Evolutionary conservation across 257 asterid genomes (phyloP).

Genomic region (Capsicum baccatum): DNA sequence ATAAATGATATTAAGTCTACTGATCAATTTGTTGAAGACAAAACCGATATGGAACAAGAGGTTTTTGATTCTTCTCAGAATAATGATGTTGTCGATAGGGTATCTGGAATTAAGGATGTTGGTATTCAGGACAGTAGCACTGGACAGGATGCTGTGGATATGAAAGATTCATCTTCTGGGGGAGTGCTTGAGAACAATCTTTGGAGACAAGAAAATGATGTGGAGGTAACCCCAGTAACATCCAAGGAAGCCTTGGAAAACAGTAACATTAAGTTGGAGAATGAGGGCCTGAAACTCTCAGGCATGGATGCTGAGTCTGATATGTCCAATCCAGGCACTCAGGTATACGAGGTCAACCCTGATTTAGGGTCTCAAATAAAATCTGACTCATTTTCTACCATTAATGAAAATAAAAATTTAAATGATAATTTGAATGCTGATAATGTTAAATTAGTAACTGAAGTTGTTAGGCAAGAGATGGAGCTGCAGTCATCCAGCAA

Average conservation of each 20-base stretch:
- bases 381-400: slow-evolving; percentile 41
- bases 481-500: slow-evolving; percentile 30
- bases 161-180: background rate
- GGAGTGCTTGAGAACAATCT: slow-evolving; percentile 10
- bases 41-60: slow-evolving; percentile 14
- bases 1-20: background rate
- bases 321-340: slow-evolving; percentile 37
- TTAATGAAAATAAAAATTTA: slow-evolving; percentile 38
- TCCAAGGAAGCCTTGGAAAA: slow-evolving; percentile 26
- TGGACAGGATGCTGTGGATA: slow-evolving; percentile 16
- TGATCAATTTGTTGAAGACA: background rate
- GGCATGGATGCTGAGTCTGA: slow-evolving; percentile 37
- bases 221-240: slow-evolving; percentile 18
- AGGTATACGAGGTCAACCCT: slow-evolving; percentile 47
- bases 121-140: slow-evolving; percentile 10
- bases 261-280: slow-evolving; percentile 27
- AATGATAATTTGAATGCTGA: slow-evolving; percentile 46
- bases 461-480: slow-evolving; percentile 42
- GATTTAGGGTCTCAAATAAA: slow-evolving; percentile 50
- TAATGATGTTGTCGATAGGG: background rate
- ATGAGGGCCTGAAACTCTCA: slow-evolving; percentile 35
- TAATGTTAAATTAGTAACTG: slow-evolving; percentile 47
- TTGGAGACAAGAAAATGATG: slow-evolving; percentile 23
- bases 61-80: slow-evolving; percentile 14
- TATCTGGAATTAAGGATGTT: background rate